Percentiles rank a stretch among this genome's conserved stretches.
Evolutionary conservation across 371 early-diverging fungal genomes (phyloP).

Genomic region (Rhizopus stolonifer): DNA sequence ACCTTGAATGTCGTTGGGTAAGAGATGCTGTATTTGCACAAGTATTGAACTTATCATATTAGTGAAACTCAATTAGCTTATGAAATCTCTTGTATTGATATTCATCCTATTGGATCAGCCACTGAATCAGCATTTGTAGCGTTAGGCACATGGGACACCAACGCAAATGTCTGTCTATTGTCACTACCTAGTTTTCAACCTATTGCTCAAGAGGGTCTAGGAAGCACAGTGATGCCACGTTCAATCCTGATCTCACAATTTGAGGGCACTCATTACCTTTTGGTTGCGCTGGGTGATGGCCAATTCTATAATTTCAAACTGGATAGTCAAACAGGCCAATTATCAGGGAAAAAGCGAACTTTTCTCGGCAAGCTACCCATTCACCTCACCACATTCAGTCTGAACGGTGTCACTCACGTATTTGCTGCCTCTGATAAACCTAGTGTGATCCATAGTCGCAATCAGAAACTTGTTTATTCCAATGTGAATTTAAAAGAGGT

Average conservation of each 20-base stretch:
- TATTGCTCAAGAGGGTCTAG: constrained; percentile 50
- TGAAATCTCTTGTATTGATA: constrained; percentile 78
- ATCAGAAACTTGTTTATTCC: constrained; percentile 78
- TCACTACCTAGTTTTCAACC: constrained; percentile 57
- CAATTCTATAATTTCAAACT: constrained; percentile 70
- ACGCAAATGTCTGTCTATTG: constrained; percentile 64
- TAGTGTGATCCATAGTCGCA: constrained; percentile 75
- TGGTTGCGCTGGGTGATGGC: constrained; percentile 88
- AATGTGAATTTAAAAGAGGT: constrained; percentile 84
- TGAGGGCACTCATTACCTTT: constrained; percentile 70
- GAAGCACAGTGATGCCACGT: constrained; percentile 69
- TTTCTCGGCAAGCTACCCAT: constrained; percentile 81
- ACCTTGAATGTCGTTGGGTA: constrained; percentile 45
- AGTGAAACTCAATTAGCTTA: constrained; percentile 48
- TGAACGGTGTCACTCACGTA: constrained; percentile 63
- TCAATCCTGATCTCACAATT: constrained; percentile 76
- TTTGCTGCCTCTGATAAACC: constrained; percentile 91
- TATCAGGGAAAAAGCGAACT: constrained; percentile 66
- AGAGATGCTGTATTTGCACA: background rate
- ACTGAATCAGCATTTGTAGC: constrained; percentile 53
- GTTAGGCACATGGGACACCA: constrained; percentile 74
- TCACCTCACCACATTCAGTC: constrained; percentile 62
- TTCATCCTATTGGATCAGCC: constrained; percentile 51
- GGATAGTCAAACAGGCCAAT: constrained; percentile 41
- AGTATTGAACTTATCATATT: background rate